A percentile compares a stretch with the other conserved stretches of the same genome.
These are phyloP conservation scores for Suhomyces bokatorum DNA, from an alignment of 1,139 yeast species.

Conservation along the genomic window DNA sequence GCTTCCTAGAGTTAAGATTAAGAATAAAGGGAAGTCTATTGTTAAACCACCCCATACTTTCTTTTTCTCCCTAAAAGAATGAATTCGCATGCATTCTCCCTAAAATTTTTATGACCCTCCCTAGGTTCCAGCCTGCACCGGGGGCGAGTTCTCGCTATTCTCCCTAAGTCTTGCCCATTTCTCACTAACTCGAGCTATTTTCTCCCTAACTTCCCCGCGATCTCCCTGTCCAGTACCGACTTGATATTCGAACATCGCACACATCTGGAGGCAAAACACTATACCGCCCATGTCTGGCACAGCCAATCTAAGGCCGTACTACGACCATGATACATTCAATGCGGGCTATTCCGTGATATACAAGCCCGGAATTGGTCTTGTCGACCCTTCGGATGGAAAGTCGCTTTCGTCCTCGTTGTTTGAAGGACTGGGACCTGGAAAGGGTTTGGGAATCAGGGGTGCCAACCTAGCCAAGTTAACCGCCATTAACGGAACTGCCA, in stretches of 20 bases:
- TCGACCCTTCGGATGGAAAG: constrained; percentile 39
- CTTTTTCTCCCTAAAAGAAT: no score
- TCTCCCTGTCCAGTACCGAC: neutral
- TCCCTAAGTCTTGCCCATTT: neutral
- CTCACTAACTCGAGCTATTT: neutral
- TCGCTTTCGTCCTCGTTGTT: constrained; percentile 29
- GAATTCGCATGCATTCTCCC: no score
- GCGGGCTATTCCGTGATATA: constrained; percentile 65
- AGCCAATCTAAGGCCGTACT: constrained; percentile 60
- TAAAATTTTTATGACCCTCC: no score
- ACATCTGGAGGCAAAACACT: constrained; percentile 4
- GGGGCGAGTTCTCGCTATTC: neutral
- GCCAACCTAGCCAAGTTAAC: constrained; percentile 14
- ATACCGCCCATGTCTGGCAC: constrained; percentile 12
- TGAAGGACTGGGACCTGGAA: constrained; percentile 20
- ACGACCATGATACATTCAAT: constrained; percentile 67
- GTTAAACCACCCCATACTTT: no score
- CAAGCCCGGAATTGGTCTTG: constrained; percentile 61
- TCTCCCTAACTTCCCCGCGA: neutral
- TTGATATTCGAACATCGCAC: neutral
- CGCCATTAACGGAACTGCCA: constrained; percentile 32
- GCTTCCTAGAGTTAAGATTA: no score
- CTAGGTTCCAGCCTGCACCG: no score
- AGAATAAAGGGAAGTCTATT: no score
- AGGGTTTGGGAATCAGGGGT: constrained; percentile 27